Base-by-base conservation (phyloP, 164 flowering plant genomes). In the Echeveria elegans region DNA sequence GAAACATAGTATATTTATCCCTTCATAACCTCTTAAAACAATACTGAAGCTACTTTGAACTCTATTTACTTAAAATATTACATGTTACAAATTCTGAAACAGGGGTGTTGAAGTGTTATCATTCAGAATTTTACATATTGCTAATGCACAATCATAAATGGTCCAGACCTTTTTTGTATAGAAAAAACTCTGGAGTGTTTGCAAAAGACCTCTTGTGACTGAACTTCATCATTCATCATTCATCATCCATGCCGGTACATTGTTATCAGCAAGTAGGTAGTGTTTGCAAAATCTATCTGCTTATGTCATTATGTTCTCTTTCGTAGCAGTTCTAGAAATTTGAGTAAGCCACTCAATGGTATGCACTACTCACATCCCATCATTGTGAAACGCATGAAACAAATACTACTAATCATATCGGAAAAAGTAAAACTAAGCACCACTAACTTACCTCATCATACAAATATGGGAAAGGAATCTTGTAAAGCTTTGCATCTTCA, bases 131-230 rank as follows among this genome's bases (percentile, higher is more conserved):
- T 11, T 24, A 56, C 61, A 56, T 12, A 56, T 26, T 24, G 31
- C 14, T 53, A 15, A 26, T 21, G 14, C 31, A 53, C 5, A 24
- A 12, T 29, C 14, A 56, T 26, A 18, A 56, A 28, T 26, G 1
- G 45, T 14, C 29, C 6, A 61, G 86, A 97, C 97, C 90, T 94
- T 74, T n/a, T n/a, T 80, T 89, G 72, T 80, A 94, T 59, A 94
- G 80, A 24, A 85, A 85, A 77, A 94, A 93, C 63, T 93, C 97
- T 36, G 96, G 97, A 10, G 96, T 90, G 67, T 84, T 88, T 68
- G 91, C 88, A 83, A 77, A 85, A 93, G 77, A 88, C 92, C 63
- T 86, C 88, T 83, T 93, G 97, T 14, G 91, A 75, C 96, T 93
- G 86, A 75, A 82, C 11, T 56, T 14, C 23, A 50, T 50, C 24